Conservation (phyloP, 164 flowering plant genomes). For the Sedum album region DNA sequence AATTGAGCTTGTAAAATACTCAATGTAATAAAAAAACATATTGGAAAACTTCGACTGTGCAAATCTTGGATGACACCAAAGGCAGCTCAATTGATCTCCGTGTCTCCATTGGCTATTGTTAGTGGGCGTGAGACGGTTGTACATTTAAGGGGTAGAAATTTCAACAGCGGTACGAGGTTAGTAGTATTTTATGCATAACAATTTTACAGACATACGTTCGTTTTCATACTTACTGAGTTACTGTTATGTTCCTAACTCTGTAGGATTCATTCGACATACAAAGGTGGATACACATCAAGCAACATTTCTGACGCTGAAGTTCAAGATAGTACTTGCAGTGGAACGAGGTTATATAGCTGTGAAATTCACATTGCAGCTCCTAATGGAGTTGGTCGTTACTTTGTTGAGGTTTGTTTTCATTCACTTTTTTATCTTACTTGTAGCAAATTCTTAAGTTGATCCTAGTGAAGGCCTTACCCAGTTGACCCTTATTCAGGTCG, state of each 20-base stretch:
- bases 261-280: constrained; percentile 71
- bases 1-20: too few species aligned
- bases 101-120: constrained; percentile 84
- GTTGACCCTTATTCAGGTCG: constrained; percentile 38
- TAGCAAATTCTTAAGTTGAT: not conserved
- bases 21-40: too few species aligned
- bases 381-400: constrained; percentile 56
- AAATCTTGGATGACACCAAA: constrained; percentile 66
- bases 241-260: constrained; percentile 9
- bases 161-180: constrained; percentile 63
- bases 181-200: constrained; percentile 5
- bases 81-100: constrained; percentile 60
- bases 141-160: constrained; percentile 58
- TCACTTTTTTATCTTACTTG: not conserved
- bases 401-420: constrained; percentile 56
- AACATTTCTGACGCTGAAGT: constrained; percentile 30
- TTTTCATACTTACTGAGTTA: not conserved
- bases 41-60: constrained; percentile 62
- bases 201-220: not conserved
- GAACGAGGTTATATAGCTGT: constrained; percentile 35
- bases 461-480: not conserved
- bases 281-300: constrained; percentile 51
- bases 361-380: constrained; percentile 36
- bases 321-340: constrained; percentile 35
- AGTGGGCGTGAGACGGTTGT: constrained; percentile 64